Evolutionary conservation across 345 rosid genomes (phyloP).

Genomic region (Lumnitzera racemosa): DNA sequence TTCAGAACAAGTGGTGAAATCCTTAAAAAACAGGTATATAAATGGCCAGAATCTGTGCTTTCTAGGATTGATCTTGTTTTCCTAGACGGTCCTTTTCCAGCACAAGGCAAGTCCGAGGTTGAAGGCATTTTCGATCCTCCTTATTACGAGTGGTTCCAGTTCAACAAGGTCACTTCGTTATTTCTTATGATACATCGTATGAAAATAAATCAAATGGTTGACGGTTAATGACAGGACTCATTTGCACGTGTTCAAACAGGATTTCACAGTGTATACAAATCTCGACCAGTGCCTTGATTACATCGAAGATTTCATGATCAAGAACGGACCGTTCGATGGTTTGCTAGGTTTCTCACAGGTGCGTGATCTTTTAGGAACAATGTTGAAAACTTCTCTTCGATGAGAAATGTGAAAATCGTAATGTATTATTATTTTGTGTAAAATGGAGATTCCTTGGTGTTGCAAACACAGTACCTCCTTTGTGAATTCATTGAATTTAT

Average conservation of each 20-base stretch:
- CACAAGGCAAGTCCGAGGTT: constrained; percentile 32
- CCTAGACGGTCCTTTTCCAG: constrained; percentile 33
- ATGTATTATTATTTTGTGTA: neutral
- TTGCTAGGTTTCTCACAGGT: constrained; percentile 79
- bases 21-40: constrained; percentile 7
- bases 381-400: constrained; percentile 4
- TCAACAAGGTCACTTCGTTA: constrained; percentile 15
- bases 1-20: constrained; percentile 38
- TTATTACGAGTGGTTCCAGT: constrained; percentile 37
- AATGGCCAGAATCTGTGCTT: constrained; percentile 23
- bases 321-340: constrained; percentile 76
- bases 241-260: constrained; percentile 19
- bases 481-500: too few relatives aligned
- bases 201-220: too few relatives aligned
- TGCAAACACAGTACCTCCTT: too few relatives aligned
- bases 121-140: constrained; percentile 37
- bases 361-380: neutral
- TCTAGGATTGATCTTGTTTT: constrained; percentile 29
- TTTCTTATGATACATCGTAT: neutral
- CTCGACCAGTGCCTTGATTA: constrained; percentile 50
- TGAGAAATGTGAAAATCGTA: neutral
- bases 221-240: neutral
- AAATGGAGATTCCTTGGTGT: too few relatives aligned
- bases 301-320: constrained; percentile 53
- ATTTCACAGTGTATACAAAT: constrained; percentile 46